Conservation (phyloP, 306 rosid genomes). For the Purshia tridentata region DNA sequence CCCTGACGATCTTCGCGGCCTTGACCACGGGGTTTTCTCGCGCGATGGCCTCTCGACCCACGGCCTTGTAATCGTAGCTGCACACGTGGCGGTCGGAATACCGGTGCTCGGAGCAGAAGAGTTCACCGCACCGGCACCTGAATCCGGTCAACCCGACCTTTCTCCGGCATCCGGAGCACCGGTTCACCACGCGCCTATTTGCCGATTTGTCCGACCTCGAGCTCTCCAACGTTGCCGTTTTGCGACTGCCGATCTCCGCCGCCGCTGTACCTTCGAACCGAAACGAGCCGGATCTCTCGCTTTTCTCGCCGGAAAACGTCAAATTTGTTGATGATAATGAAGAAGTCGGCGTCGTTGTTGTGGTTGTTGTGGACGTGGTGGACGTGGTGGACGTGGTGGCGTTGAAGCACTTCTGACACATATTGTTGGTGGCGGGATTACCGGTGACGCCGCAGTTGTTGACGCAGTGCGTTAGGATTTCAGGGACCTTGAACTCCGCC, state of each 20-base stretch:
- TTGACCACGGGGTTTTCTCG: conserved; percentile 88
- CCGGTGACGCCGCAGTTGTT: conserved; percentile 86
- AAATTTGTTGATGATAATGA: conserved; percentile 19
- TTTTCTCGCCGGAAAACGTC: conserved; percentile 50
- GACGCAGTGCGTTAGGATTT: conserved; percentile 59
- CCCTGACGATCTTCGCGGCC: conserved; percentile 83
- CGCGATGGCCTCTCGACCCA: conserved; percentile 85
- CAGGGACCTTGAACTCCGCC: conserved; percentile 80
- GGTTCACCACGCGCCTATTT: conserved; percentile 59
- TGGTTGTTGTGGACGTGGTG: conserved; percentile 12
- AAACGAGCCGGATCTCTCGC: conserved; percentile 38
- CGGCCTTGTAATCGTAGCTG: conserved; percentile 83
- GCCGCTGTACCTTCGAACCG: conserved; percentile 16
- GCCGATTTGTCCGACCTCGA: conserved; percentile 35
- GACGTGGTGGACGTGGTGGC: conserved; percentile 38
- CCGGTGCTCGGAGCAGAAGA: conserved; percentile 82
- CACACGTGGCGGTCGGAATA: conserved; percentile 97
- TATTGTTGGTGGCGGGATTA: conserved; percentile 74
- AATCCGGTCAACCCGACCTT: conserved; percentile 89
- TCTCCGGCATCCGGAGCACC: conserved; percentile 81
- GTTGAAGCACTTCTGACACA: conserved; percentile 88
- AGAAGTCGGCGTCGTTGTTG: conserved; percentile 9
- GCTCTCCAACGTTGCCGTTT: conserved; percentile 23
- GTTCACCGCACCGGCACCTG: conserved; percentile 93
- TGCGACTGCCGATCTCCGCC: conserved; percentile 12